Evolutionary conservation across 495 filamentous ascomycete species (phyloP).

Genomic region (Aspergillus leporis): DNA sequence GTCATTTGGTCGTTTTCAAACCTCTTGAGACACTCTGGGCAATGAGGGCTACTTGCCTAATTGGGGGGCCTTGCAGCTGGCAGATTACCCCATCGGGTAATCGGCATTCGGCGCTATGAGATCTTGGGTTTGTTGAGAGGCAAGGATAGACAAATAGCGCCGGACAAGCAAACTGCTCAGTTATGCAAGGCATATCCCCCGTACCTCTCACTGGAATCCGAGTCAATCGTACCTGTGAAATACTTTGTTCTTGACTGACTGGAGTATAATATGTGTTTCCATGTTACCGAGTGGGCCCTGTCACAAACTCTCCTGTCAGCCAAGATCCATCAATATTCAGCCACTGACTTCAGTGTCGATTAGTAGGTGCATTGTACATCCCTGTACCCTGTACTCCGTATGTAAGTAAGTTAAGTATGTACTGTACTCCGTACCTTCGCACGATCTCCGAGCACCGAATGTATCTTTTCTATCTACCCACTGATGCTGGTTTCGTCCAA

Average conservation of each 20-base stretch:
- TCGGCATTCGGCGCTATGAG: not conserved
- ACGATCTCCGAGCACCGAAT: no score
- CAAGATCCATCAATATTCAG: not conserved
- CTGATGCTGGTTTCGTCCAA: no score
- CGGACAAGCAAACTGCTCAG: not conserved
- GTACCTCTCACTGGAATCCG: not conserved
- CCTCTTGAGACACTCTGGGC: not conserved
- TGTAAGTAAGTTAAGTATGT: not conserved
- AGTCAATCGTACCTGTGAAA: no score
- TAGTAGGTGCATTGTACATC: not conserved
- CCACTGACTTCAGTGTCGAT: constrained; percentile 5
- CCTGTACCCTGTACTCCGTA: not conserved
- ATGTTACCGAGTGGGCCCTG: not conserved
- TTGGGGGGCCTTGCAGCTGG: not conserved
- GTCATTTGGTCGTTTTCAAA: not conserved
- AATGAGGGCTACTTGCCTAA: not conserved
- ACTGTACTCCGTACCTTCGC: no score
- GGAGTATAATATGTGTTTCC: no score
- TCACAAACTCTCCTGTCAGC: constrained; percentile 1
- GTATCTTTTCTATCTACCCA: no score
- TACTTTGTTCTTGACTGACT: no score
- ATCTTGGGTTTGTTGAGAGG: constrained; percentile 10
- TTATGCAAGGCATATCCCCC: not conserved
- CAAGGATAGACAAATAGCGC: constrained; percentile 4
- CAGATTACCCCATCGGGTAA: not conserved